phyloP scores from a whole-genome alignment of 1,139 yeast species.

The Pneumocystis murina region DNA sequence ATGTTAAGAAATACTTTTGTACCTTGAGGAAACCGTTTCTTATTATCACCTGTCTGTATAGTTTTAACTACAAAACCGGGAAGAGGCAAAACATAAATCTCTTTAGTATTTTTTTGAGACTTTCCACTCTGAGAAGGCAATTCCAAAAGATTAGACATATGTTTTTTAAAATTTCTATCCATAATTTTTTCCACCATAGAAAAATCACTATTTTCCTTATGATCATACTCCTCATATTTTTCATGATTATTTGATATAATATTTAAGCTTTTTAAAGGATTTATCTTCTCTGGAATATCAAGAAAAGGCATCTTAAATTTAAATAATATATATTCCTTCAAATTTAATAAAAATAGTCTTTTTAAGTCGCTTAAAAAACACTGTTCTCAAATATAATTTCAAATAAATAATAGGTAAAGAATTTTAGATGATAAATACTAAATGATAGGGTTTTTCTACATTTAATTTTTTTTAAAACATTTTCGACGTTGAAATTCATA shows the following conservation, averaged over 20 bases:
- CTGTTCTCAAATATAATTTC: background rate
- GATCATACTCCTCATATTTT: background rate
- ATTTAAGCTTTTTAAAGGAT: background rate
- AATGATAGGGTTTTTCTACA: too few species aligned
- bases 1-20: slow-evolving; percentile 14
- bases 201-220: background rate
- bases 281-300: background rate
- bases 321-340: background rate
- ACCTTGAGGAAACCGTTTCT: slow-evolving; percentile 8
- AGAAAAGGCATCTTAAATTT: background rate
- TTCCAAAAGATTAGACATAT: background rate
- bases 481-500: too few species aligned
- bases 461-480: too few species aligned
- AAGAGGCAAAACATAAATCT: slow-evolving; percentile 8
- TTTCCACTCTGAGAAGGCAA: background rate
- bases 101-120: background rate
- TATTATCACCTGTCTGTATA: background rate
- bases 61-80: slow-evolving; percentile 14
- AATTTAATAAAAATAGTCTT: background rate
- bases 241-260: background rate
- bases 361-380: background rate
- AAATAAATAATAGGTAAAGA: too few species aligned
- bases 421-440: too few species aligned
- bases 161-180: background rate
- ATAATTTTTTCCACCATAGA: background rate